Evolutionary conservation across 345 rosid species (phyloP).

Genomic region (Euphorbia pulcherrima): DNA sequence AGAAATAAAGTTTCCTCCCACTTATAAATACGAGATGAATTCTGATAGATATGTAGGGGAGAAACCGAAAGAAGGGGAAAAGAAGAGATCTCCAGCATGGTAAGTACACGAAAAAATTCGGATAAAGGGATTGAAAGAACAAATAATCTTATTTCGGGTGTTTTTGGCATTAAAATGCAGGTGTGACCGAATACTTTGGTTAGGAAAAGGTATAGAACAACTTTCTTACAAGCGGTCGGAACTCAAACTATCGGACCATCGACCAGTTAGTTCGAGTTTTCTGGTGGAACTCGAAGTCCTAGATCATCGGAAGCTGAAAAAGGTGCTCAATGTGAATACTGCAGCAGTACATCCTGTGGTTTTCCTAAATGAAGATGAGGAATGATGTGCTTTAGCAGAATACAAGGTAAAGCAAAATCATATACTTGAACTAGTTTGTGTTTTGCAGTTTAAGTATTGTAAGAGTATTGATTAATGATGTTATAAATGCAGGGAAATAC

Average conservation of each 20-base stretch:
- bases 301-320: constrained; percentile 67
- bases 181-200: constrained; percentile 96
- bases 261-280: constrained; percentile 85
- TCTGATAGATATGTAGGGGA: constrained; percentile 85
- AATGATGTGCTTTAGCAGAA: constrained; percentile 16
- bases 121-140: background rate
- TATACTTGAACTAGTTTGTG: too few relatives aligned
- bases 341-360: constrained; percentile 75
- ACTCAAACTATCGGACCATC: constrained; percentile 71
- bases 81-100: constrained; percentile 98
- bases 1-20: constrained; percentile 72
- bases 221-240: constrained; percentile 65
- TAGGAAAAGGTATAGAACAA: constrained; percentile 78
- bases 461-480: background rate
- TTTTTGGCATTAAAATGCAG: constrained; percentile 32
- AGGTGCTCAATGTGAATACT: constrained; percentile 61
- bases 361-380: constrained; percentile 37
- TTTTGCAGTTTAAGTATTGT: background rate
- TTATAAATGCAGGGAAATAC: constrained; percentile 21
- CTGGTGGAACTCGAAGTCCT: constrained; percentile 75
- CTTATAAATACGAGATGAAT: constrained; percentile 90
- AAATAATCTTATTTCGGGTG: background rate
- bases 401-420: constrained; percentile 21
- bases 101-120: constrained; percentile 22
- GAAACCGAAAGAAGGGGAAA: constrained; percentile 71